Conservation (phyloP, 2,329 filamentous ascomycete genomes). For the Arachnomyces sp. region DNA sequence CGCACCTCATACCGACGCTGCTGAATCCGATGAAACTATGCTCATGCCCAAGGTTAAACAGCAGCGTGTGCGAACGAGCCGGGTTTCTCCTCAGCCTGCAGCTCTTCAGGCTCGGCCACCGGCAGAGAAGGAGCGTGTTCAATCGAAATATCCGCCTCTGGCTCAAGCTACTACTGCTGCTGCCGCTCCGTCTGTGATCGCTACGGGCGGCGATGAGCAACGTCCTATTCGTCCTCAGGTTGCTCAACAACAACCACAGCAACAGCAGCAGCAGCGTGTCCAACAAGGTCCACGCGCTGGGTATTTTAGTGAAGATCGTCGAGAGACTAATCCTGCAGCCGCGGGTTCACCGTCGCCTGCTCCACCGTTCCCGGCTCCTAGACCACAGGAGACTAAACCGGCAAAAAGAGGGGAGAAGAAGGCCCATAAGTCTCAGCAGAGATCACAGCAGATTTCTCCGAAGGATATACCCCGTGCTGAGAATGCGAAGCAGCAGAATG, state of each 20-base stretch:
- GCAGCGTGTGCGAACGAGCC: slow-evolving; percentile 10
- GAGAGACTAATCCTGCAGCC: slow-evolving; percentile 20
- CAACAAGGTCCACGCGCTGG: slow-evolving; percentile 36
- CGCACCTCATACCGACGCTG: slow-evolving; percentile 35
- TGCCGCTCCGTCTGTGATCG: slow-evolving; percentile 19
- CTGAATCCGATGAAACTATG: slow-evolving; percentile 27
- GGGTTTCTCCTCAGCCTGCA: slow-evolving; percentile 24
- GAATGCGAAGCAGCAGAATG: background rate
- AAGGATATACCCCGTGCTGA: background rate
- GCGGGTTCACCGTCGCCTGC: slow-evolving; percentile 18
- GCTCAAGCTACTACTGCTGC: slow-evolving; percentile 30
- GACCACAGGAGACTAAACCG: background rate
- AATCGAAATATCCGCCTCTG: slow-evolving; percentile 30
- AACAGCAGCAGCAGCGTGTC: slow-evolving; percentile 23
- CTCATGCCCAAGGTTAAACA: slow-evolving; percentile 24
- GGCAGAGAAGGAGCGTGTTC: slow-evolving; percentile 29
- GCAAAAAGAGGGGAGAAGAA: too few relatives aligned
- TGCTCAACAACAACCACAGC: slow-evolving; percentile 20
- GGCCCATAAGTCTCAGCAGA: too few relatives aligned
- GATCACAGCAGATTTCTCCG: too few relatives aligned
- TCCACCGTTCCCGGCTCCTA: slow-evolving; percentile 7
- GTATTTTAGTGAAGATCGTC: slow-evolving; percentile 37
- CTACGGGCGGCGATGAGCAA: slow-evolving; percentile 27
- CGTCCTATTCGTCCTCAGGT: slow-evolving; percentile 25
- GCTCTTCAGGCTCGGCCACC: slow-evolving; percentile 24